Percentiles rank a stretch among this genome's conserved stretches.
Conservation (phyloP, 192 early-diverging fungal genomes). For the Kappamyces sp. region DNA sequence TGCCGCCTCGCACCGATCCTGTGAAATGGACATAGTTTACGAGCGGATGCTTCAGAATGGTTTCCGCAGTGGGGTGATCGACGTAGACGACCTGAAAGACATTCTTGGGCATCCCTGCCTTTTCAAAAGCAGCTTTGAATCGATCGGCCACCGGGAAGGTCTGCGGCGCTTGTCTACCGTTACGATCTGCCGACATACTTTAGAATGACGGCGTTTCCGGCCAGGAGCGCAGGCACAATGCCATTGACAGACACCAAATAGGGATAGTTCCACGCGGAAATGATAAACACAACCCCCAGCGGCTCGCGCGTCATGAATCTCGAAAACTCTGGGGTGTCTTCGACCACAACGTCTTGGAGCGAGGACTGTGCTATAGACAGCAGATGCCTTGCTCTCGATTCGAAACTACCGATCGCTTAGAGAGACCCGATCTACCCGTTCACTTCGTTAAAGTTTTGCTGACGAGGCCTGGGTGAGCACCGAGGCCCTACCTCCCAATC, state of each 20-base stretch:
- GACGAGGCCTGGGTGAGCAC: conserved; percentile 34
- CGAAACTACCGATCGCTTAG: too few species aligned
- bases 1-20: conserved; percentile 66
- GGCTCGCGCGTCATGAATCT: conserved; percentile 68
- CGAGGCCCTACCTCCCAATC: conserved; percentile 51
- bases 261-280: conserved; percentile 80
- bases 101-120: conserved; percentile 61
- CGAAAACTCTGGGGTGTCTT: conserved; percentile 47
- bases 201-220: conserved; percentile 57
- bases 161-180: conserved; percentile 62
- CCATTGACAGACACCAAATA: conserved; percentile 72
- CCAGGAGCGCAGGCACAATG: conserved; percentile 70
- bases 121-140: conserved; percentile 54
- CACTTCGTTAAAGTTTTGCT: conserved; percentile 63
- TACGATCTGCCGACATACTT: conserved; percentile 10
- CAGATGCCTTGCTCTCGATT: conserved; percentile 63
- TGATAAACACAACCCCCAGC: conserved; percentile 57
- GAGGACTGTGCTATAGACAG: conserved; percentile 57
- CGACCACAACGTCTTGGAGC: conserved; percentile 52
- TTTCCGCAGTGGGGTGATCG: conserved; percentile 36
- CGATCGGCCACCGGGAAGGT: conserved; percentile 70
- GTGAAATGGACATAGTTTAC: conserved; percentile 72
- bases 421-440: too few species aligned
- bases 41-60: conserved; percentile 49
- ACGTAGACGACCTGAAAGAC: conserved; percentile 54